phyloP scores from a whole-genome alignment of 164 flowering plant species.

The Annona cherimola region DNA sequence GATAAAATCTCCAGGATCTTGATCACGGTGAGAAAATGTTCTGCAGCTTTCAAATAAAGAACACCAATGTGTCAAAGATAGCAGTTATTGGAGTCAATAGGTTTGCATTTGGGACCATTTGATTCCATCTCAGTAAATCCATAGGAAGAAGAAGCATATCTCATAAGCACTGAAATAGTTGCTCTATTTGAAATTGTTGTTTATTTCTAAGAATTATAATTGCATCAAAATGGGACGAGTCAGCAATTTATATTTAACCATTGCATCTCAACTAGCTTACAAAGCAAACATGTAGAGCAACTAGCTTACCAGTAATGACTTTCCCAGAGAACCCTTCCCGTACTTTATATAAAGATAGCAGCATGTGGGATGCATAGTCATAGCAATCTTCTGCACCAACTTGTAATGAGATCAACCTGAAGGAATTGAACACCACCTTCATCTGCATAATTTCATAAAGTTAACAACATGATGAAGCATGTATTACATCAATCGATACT shows the following conservation, averaged over 20 bases:
- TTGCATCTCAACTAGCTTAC: neutral
- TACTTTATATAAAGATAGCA: slow-evolving; percentile 76
- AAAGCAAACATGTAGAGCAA: neutral
- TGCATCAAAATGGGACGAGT: neutral
- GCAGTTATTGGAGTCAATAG: neutral
- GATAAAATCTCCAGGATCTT: too few relatives aligned
- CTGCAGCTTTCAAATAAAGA: too few relatives aligned
- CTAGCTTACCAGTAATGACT: slow-evolving; percentile 55
- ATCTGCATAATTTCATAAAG: slow-evolving; percentile 40
- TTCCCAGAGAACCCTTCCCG: slow-evolving; percentile 88
- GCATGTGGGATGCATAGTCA: slow-evolving; percentile 45
- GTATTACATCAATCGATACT: neutral
- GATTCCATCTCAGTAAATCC: neutral
- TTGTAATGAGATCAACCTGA: slow-evolving; percentile 32
- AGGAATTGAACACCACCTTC: slow-evolving; percentile 58
- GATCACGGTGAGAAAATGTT: too few relatives aligned
- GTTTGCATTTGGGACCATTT: neutral
- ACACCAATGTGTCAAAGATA: too few relatives aligned
- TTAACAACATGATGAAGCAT: neutral
- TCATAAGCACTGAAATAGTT: too few relatives aligned
- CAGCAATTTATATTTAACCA: neutral
- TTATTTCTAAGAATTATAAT: too few relatives aligned
- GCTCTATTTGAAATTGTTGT: too few relatives aligned
- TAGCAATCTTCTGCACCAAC: slow-evolving; percentile 36
- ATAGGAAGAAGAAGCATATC: neutral